A percentile compares a stretch with the other conserved stretches of the same genome.
These are phyloP conservation scores for Chlorella vulgaris DNA, from an alignment of 139 green algal genomes.

Conservation along the genomic window DNA sequence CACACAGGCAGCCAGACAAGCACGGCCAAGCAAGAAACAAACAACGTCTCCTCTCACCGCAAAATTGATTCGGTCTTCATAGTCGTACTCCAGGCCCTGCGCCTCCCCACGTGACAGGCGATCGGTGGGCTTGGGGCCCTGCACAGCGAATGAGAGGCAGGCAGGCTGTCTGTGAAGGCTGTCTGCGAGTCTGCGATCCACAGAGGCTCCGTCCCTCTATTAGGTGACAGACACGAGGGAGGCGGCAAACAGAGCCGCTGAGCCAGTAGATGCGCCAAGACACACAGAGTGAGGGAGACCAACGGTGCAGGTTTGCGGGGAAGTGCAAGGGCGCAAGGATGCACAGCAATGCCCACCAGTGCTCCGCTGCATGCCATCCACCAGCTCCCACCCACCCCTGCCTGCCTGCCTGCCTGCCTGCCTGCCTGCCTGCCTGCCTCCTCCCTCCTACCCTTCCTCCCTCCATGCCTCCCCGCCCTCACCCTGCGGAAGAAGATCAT, in stretches of 20 bases:
- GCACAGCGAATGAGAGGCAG: not conserved
- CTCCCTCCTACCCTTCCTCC: not conserved
- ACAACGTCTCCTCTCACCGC: conserved; percentile 41
- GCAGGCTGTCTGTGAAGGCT: not conserved
- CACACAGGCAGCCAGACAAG: too few relatives aligned
- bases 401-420: too few relatives aligned
- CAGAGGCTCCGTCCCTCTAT: not conserved
- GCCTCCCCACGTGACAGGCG: conserved; percentile 63
- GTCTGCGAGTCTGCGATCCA: not conserved
- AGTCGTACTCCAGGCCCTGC: conserved; percentile 70
- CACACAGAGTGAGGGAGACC: too few relatives aligned
- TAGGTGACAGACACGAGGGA: not conserved
- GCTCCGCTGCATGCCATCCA: too few relatives aligned
- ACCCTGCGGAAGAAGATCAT: conserved; percentile 88
- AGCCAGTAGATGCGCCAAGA: too few relatives aligned
- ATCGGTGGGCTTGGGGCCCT: conserved; percentile 72
- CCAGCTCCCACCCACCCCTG: too few relatives aligned
- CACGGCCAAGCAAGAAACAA: not conserved
- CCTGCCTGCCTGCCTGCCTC: too few relatives aligned
- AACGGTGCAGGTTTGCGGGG: too few relatives aligned
- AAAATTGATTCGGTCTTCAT: conserved; percentile 87
- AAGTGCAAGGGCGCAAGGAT: too few relatives aligned
- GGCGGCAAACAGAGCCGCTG: too few relatives aligned
- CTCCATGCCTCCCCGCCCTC: not conserved
- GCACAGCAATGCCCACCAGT: too few relatives aligned